Conservation (phyloP, 1,284 basidiomycete species). For the Apiotrichum mycotoxinovorans region DNA sequence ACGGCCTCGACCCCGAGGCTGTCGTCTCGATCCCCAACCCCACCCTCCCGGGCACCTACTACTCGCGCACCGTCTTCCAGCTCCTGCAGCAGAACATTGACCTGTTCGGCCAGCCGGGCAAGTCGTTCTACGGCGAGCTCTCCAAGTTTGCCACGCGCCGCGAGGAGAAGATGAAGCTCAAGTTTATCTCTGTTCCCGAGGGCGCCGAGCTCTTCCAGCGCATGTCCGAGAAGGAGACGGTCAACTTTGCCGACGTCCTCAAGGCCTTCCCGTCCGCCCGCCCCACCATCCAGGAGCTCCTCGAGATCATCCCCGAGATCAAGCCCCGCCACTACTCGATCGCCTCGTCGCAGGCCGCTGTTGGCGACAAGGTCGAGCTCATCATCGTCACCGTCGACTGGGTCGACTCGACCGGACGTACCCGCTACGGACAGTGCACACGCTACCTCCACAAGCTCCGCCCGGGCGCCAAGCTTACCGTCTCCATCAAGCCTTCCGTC, state of each 20-base stretch:
- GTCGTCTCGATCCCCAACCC: slow-evolving; percentile 77
- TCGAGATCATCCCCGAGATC: slow-evolving; percentile 85
- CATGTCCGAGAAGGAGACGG: slow-evolving; percentile 87
- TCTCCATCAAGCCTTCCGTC: slow-evolving; percentile 96
- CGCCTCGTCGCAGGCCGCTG: slow-evolving; percentile 87
- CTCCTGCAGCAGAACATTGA: slow-evolving; percentile 94
- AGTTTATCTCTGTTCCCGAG: slow-evolving; percentile 91
- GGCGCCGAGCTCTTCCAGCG: slow-evolving; percentile 92
- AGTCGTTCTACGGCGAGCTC: slow-evolving; percentile 89
- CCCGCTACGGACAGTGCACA: slow-evolving; percentile 91
- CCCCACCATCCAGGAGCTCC: slow-evolving; percentile 76
- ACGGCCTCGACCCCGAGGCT: slow-evolving; percentile 76
- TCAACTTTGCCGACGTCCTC: slow-evolving; percentile 88
- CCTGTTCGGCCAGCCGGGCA: slow-evolving; percentile 91
- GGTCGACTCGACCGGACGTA: slow-evolving; percentile 71
- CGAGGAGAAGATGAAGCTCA: slow-evolving; percentile 75
- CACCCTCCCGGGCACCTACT: slow-evolving; percentile 52
- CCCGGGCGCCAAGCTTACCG: slow-evolving; percentile 88
- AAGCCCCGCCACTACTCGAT: slow-evolving; percentile 98
- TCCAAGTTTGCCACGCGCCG: slow-evolving; percentile 69
- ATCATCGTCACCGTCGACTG: slow-evolving; percentile 96
- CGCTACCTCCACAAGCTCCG: slow-evolving; percentile 82
- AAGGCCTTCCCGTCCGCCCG: slow-evolving; percentile 73
- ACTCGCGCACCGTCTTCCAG: slow-evolving; percentile 90
- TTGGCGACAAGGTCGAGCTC: slow-evolving; percentile 89